These are phyloP conservation scores for Wickerhamiella shivajii DNA, from an alignment of 805 yeast genomes.

Conservation along the genomic window DNA sequence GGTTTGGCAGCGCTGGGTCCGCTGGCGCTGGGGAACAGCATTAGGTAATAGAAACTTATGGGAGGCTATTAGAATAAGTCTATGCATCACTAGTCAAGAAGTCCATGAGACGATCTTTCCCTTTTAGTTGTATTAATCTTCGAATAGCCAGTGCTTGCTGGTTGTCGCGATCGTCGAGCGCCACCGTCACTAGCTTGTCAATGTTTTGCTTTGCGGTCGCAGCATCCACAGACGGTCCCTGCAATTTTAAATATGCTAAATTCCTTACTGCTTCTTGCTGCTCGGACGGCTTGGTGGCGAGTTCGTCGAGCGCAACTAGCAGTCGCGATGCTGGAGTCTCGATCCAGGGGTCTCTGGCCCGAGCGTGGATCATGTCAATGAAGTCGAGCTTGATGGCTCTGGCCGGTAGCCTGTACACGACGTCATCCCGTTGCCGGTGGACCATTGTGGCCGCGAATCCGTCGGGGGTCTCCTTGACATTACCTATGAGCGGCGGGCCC, in stretches of 20 bases:
- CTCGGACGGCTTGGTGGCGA: constrained; percentile 18
- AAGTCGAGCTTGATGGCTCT: constrained; percentile 57
- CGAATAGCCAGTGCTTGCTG: constrained; percentile 36
- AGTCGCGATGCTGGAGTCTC: constrained; percentile 25
- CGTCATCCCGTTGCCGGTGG: constrained; percentile 11
- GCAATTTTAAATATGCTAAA: constrained; percentile 25
- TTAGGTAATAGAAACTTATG: no score
- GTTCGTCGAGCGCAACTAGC: constrained; percentile 25
- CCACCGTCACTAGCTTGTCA: constrained; percentile 21
- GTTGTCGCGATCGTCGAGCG: constrained; percentile 31
- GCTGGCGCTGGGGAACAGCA: no score
- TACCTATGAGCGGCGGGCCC: constrained; percentile 2
- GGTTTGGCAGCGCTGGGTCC: not conserved
- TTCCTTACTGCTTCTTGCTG: constrained; percentile 25
- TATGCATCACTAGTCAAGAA: constrained; percentile 29
- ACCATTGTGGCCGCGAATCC: constrained; percentile 5
- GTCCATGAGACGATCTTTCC: constrained; percentile 45
- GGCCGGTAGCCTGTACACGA: constrained; percentile 54
- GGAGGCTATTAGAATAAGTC: constrained; percentile 2
- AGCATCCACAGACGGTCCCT: constrained; percentile 24
- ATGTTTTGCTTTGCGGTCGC: constrained; percentile 20
- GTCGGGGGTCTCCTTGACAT: not conserved
- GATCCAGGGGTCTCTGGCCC: constrained; percentile 23
- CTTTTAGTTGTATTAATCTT: constrained; percentile 50
- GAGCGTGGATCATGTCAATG: constrained; percentile 34